A percentile compares a stretch with the other conserved stretches of the same genome.
Evolutionary conservation across 1,284 basidiomycete genomes (phyloP).

Genomic region (Rhizoctonia solani): DNA sequence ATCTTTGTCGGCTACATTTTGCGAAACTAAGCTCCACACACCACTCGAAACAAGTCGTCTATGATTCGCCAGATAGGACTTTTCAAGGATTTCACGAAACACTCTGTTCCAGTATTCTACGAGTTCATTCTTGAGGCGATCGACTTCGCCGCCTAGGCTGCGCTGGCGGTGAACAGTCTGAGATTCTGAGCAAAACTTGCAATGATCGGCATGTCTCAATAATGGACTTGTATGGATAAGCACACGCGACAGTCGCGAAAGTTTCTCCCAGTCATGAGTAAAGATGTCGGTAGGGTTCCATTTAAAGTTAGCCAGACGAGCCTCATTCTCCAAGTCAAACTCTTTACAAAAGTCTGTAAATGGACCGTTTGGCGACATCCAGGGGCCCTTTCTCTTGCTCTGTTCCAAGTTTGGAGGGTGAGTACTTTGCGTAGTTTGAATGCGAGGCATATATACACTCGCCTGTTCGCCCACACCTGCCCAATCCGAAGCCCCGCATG

Average conservation of each 20-base stretch:
- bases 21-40: neutral
- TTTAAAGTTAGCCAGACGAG: too few relatives aligned
- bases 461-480: neutral
- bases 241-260: neutral
- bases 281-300: neutral
- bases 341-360: too few relatives aligned
- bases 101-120: neutral
- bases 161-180: neutral
- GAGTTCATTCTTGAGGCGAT: neutral
- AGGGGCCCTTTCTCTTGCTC: neutral
- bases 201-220: neutral
- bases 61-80: neutral
- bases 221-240: neutral
- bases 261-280: neutral
- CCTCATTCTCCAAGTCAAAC: too few relatives aligned
- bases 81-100: neutral
- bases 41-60: neutral
- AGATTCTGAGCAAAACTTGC: neutral
- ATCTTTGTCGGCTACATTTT: neutral
- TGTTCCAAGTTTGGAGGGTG: neutral
- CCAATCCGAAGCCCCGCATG: neutral
- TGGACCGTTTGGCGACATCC: too few relatives aligned
- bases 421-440: neutral
- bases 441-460: neutral
- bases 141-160: neutral